Conservation (phyloP, 768 basidiomycete species). For the Xerocomellus amylosporus region DNA sequence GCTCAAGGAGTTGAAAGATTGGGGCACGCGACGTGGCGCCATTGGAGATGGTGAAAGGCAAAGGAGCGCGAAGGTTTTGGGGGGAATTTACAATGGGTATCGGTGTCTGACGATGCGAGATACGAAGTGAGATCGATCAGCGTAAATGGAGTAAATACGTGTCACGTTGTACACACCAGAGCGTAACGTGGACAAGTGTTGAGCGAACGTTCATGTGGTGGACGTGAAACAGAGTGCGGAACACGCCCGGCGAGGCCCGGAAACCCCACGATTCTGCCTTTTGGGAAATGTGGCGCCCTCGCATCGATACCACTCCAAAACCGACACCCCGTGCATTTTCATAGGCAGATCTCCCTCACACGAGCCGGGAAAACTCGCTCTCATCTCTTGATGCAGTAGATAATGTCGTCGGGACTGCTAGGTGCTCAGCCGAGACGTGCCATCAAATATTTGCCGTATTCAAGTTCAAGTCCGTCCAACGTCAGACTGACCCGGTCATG, state of each 20-base stretch:
- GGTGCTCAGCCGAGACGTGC: neutral
- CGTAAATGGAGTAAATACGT: neutral
- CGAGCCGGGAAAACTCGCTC: neutral
- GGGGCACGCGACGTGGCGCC: conserved; percentile 49
- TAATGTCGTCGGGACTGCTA: neutral
- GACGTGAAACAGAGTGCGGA: conserved; percentile 19
- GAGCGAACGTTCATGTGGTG: conserved; percentile 11
- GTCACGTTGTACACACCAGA: conserved; percentile 16
- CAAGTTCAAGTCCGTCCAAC: no score
- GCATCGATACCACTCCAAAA: neutral
- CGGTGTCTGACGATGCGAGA: neutral
- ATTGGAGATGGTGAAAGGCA: conserved; percentile 27
- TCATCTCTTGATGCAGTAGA: neutral
- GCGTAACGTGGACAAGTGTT: neutral
- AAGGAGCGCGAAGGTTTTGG: conserved; percentile 16
- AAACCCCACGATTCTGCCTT: conserved; percentile 7
- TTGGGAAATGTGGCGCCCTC: conserved; percentile 26
- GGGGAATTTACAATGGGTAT: conserved; percentile 1
- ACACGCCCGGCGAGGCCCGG: neutral
- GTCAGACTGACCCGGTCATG: neutral
- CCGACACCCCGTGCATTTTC: no score
- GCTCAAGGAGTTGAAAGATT: conserved; percentile 39
- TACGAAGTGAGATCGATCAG: neutral
- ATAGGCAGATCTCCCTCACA: neutral
- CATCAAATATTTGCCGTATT: neutral